A percentile compares a stretch with the other conserved stretches of the same genome.
phyloP scores from a whole-genome alignment of 768 basidiomycete species.

The Gymnopilus junonius region DNA sequence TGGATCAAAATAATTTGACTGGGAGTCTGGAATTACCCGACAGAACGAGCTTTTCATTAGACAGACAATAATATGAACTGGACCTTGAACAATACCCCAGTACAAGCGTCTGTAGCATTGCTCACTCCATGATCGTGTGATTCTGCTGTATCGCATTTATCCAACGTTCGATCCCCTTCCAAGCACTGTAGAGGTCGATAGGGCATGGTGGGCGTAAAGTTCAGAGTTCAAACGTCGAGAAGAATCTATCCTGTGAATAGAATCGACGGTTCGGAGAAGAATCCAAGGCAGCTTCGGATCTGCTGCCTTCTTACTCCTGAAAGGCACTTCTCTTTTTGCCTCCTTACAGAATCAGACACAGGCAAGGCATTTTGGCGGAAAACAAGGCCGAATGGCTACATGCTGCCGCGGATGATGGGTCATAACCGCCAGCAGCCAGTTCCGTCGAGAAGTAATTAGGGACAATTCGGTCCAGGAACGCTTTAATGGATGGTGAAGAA shows the following conservation, averaged over 20 bases:
- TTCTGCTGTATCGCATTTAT: background rate
- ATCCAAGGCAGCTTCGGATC: slow-evolving; percentile 15
- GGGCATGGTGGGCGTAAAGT: background rate
- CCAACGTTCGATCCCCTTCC: background rate
- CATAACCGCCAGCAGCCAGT: background rate
- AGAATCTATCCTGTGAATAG: background rate
- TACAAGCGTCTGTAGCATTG: background rate
- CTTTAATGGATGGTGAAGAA: background rate
- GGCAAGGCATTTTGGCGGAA: slow-evolving; percentile 19
- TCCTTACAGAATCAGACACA: slow-evolving; percentile 21
- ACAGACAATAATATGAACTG: background rate
- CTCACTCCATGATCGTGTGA: background rate
- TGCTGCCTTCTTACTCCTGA: slow-evolving; percentile 25
- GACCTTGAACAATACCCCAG: background rate
- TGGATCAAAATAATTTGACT: background rate
- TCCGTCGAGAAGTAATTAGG: background rate
- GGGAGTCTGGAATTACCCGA: background rate
- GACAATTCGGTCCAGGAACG: background rate
- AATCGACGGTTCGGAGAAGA: background rate
- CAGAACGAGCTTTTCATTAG: background rate
- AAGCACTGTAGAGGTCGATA: background rate
- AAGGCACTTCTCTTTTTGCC: slow-evolving; percentile 16
- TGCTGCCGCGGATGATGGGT: slow-evolving; percentile 20
- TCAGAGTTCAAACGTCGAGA: background rate
- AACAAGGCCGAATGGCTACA: slow-evolving; percentile 6